Percentiles rank a stretch among this genome's conserved stretches.
phyloP scores from a whole-genome alignment of 73 alveolate species.

The Tetrahymena borealis region DNA sequence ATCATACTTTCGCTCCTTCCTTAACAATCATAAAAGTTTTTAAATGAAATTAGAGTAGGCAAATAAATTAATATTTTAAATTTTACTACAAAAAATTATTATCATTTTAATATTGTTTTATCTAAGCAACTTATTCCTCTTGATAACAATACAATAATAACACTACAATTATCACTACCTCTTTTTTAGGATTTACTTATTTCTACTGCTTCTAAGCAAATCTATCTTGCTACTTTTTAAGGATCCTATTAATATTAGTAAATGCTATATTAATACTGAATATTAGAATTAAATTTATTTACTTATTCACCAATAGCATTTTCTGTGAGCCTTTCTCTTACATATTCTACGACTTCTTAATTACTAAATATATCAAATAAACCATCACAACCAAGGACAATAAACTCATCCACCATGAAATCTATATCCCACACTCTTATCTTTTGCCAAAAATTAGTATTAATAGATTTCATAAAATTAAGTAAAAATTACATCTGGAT shows the following conservation, averaged over 20 bases:
- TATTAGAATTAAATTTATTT: neutral
- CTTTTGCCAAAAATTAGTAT: neutral
- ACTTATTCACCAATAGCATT: constrained; percentile 24
- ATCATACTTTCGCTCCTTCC: too few species aligned
- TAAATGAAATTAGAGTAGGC: too few species aligned
- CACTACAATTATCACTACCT: neutral
- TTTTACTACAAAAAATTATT: neutral
- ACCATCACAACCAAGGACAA: constrained; percentile 92
- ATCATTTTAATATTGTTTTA: neutral
- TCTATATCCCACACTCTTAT: constrained; percentile 43
- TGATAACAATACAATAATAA: neutral
- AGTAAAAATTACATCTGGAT: constrained; percentile 65
- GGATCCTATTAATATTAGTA: constrained; percentile 18
- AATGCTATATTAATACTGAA: neutral
- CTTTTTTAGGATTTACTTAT: neutral
- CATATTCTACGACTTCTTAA: constrained; percentile 66
- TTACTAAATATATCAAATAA: constrained; percentile 73
- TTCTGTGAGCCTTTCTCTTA: constrained; percentile 27
- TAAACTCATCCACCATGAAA: constrained; percentile 63
- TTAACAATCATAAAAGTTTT: too few species aligned
- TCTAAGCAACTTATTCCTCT: neutral
- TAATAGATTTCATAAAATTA: neutral
- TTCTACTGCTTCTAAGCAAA: neutral
- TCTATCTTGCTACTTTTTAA: constrained; percentile 61
- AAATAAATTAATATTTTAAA: too few species aligned